Base-by-base conservation (phyloP, 2,329 filamentous ascomycete species). In the Taxawa tesnikishii region DNA sequence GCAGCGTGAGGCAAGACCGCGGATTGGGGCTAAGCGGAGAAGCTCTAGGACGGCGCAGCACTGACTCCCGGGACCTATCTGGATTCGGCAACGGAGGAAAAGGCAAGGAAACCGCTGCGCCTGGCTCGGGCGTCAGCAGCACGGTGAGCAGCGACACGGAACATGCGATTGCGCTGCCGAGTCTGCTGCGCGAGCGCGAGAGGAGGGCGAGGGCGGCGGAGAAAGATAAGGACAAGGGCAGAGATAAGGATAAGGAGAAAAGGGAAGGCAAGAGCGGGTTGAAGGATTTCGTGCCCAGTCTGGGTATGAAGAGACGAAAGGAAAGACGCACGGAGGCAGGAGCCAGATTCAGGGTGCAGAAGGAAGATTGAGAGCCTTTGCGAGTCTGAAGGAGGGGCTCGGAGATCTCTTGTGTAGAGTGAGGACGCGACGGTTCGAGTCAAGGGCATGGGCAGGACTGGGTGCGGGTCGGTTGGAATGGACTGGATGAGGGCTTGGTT, bases 211-310 rank as follows among this genome's bases (percentile, higher is more conserved):
- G 38, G 15, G 33, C 38, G 19, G 14, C 19, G 14, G 29, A 36
- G 28, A 13, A 12, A 14, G 30, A 36, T 18, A 28, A 35, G 15
- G 33, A 41, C 18, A 33, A 56, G 34, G 37, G 33, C 9, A 28
- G 18, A 15, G 39, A 47, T 29, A 42, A 43, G 31, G 47, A 48
- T 26, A 54, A 54, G 26, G 48, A 54, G 14, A 53, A 51, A 26
- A 55, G 57, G 33, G 50, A 49, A n/a, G 55, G 48, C 24, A 49
- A 59, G 38, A 52, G 58, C 23, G 50, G 58, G 5, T 44, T 61
- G 29, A 49, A 55, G 6, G 52, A 50, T 4, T 51, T 62, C 5
- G 38, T 56, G 6, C 52, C 50, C 2, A 55, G 55, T 36, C 45
- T 49, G 2, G 19, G 19, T 23, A 23, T 23, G 19, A n/a, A 8